Percentiles rank a stretch among this genome's conserved stretches.
phyloP scores from a whole-genome alignment of 148 eudicot species.

The Pouteria glomerata region DNA sequence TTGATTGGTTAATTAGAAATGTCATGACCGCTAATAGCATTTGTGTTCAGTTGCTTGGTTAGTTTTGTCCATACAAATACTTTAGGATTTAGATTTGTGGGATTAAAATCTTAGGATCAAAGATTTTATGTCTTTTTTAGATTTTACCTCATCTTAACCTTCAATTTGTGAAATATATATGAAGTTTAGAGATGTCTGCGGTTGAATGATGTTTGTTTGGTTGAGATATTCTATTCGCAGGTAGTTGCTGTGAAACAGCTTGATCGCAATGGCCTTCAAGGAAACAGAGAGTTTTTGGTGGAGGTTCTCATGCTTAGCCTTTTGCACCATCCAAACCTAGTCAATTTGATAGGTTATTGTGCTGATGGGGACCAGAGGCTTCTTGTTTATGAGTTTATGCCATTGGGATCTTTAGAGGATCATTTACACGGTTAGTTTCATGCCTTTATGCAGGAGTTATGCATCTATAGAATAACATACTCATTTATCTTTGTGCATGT shows the following conservation, averaged over 20 bases:
- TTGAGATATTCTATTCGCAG: constrained; percentile 33
- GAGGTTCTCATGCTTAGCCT: constrained; percentile 96
- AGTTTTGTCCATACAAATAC: not conserved
- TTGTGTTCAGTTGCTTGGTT: not conserved
- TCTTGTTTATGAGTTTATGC: constrained; percentile 92
- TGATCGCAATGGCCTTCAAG: constrained; percentile 94
- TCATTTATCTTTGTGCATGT: not conserved
- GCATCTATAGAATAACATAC: not conserved
- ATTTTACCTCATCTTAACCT: not conserved
- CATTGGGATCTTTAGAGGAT: constrained; percentile 86
- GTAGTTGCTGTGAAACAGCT: constrained; percentile 93
- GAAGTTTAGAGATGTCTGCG: not conserved
- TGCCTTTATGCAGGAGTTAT: not conserved
- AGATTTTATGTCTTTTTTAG: not conserved
- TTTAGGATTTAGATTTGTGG: not conserved
- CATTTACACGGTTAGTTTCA: constrained; percentile 78
- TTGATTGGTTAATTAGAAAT: not conserved
- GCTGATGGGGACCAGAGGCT: constrained; percentile 96
- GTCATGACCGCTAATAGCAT: not conserved
- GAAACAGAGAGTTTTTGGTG: constrained; percentile 85
- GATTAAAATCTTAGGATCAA: not conserved
- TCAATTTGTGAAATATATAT: not conserved
- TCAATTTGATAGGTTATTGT: constrained; percentile 89
- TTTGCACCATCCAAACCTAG: constrained; percentile 78
- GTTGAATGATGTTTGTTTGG: constrained; percentile 4